Percentiles rank a stretch among this genome's conserved stretches.
Evolutionary conservation across 306 rosid species (phyloP).

Genomic region (Mimosa pudica): DNA sequence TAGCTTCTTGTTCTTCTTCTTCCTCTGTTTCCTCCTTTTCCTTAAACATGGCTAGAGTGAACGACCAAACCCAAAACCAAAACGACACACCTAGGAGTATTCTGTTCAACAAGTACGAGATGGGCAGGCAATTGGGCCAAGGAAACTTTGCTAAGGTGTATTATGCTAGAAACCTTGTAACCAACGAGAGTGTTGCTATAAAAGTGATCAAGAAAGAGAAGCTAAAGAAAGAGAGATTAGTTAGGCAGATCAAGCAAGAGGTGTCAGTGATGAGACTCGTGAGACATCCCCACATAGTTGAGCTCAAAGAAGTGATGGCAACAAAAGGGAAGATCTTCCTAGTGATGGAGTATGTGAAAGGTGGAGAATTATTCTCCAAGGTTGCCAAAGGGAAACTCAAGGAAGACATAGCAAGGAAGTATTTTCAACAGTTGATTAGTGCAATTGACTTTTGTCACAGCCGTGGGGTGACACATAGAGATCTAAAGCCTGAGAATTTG

Average conservation of each 20-base stretch:
- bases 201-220: slow-evolving; percentile 69
- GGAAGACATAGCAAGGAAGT: slow-evolving; percentile 65
- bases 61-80: neutral
- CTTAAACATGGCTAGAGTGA: neutral
- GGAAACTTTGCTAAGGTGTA: slow-evolving; percentile 86
- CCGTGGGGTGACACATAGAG: slow-evolving; percentile 79
- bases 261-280: slow-evolving; percentile 77
- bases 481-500: slow-evolving; percentile 82
- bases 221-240: slow-evolving; percentile 61
- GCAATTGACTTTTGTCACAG: slow-evolving; percentile 88
- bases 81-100: slow-evolving; percentile 32
- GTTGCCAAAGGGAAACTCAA: slow-evolving; percentile 56
- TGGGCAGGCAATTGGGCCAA: slow-evolving; percentile 71
- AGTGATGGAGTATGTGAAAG: slow-evolving; percentile 68
- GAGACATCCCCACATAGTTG: slow-evolving; percentile 71
- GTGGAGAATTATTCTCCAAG: slow-evolving; percentile 69
- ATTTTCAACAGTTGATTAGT: slow-evolving; percentile 66
- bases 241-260: slow-evolving; percentile 76
- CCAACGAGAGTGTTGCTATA: slow-evolving; percentile 70
- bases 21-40: neutral
- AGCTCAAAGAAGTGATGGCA: slow-evolving; percentile 89
- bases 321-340: slow-evolving; percentile 67
- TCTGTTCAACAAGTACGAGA: slow-evolving; percentile 72
- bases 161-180: slow-evolving; percentile 48
- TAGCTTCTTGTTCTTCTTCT: neutral